Conservation (phyloP, 2,329 filamentous ascomycete species). For the Phyllosticta ampelicida region DNA sequence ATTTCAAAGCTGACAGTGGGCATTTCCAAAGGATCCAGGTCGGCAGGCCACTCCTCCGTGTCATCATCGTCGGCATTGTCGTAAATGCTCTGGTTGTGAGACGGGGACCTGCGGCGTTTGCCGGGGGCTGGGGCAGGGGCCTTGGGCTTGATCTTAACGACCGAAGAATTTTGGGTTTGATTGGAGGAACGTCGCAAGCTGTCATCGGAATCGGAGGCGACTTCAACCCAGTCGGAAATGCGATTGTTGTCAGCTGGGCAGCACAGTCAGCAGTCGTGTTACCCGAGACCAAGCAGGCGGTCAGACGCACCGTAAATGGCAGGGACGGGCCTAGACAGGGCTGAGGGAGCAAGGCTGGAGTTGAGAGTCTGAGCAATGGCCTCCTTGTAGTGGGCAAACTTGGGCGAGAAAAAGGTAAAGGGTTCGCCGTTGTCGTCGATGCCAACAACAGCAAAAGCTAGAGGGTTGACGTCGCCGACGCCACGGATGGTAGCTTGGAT, state of each 20-base stretch:
- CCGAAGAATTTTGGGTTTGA: not conserved
- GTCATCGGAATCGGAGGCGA: not conserved
- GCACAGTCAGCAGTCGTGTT: conserved; percentile 8
- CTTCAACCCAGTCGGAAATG: not conserved
- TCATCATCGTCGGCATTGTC: conserved; percentile 9
- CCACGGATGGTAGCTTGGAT: conserved; percentile 1
- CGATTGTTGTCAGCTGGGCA: conserved; percentile 9
- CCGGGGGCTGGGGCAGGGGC: not conserved
- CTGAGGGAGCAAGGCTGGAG: not conserved
- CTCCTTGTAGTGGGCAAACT: not conserved
- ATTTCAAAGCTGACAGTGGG: conserved; percentile 2
- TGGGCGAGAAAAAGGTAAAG: conserved; percentile 4
- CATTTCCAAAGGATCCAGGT: conserved; percentile 2
- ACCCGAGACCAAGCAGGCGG: conserved; percentile 3
- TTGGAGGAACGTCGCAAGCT: not conserved
- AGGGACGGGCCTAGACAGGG: not conserved
- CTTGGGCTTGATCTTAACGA: conserved; percentile 3
- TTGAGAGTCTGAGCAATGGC: not conserved
- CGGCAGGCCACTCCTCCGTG: conserved; percentile 6
- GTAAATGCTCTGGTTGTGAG: conserved; percentile 7
- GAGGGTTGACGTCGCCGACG: conserved; percentile 3
- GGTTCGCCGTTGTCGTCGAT: conserved; percentile 6
- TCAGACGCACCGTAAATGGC: conserved; percentile 6
- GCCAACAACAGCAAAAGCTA: conserved; percentile 7
- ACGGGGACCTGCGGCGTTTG: conserved; percentile 9